phyloP scores from a whole-genome alignment of 176 grass and related monocot genomes.

The Musa itinerans region DNA sequence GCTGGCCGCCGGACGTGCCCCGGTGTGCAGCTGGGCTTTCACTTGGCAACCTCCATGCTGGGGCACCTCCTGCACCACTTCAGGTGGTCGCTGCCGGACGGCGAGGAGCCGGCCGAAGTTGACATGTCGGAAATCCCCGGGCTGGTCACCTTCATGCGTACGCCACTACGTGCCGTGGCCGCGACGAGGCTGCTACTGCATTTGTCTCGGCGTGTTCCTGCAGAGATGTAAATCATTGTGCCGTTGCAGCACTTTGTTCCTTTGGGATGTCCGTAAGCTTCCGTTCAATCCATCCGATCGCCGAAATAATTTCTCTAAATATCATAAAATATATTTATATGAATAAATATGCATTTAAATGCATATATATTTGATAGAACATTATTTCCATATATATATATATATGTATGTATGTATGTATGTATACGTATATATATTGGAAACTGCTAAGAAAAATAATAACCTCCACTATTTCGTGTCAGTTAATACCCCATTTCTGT shows the following conservation, averaged over 20 bases:
- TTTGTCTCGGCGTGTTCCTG: slow-evolving; percentile 33
- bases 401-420: no score
- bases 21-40: slow-evolving; percentile 56
- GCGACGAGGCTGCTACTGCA: slow-evolving; percentile 31
- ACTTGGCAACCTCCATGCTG: slow-evolving; percentile 45
- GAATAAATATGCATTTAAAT: no score
- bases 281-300: no score
- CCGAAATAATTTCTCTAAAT: no score
- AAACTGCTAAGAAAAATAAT: no score
- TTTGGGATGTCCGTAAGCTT: no score
- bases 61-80: slow-evolving; percentile 56
- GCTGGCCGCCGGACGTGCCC: slow-evolving; percentile 50
- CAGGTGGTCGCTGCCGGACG: slow-evolving; percentile 36
- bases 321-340: no score
- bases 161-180: slow-evolving; percentile 34
- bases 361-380: no score
- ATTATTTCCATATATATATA: no score
- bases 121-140: slow-evolving; percentile 41
- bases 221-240: slow-evolving; percentile 22
- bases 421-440: no score
- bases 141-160: slow-evolving; percentile 59
- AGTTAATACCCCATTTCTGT: background rate
- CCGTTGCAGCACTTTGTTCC: background rate
- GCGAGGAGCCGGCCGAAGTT: slow-evolving; percentile 26
- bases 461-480: no score